Base-by-base conservation (phyloP, 139 green algal genomes). In the Chlamydomonas asymmetrica region DNA sequence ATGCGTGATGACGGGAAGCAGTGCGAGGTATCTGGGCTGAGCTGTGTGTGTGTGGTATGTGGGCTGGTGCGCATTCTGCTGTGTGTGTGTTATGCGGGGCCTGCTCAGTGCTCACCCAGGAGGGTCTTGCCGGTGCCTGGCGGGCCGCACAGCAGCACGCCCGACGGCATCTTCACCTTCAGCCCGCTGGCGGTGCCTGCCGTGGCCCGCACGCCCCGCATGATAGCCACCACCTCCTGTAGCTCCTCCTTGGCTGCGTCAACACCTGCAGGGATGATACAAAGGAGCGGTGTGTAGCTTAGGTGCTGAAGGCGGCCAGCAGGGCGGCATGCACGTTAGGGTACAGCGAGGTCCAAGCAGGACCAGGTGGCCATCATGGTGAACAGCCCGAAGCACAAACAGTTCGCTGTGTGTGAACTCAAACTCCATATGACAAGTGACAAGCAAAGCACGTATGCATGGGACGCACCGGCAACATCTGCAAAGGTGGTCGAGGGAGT, bases 191-290 rank as follows among this genome's bases (percentile, higher is more conserved):
- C 20, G 45, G 18, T 16, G 45, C 45, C 13, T 52, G 45, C 45
- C 13, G 45, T 16, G 13, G 13, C 13, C 45, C 18, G 45, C 45
- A 52, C 45, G 45, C 45, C 45, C 45, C 45, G 45, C 86, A 83
- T 13, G 56, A 76, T 10, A 83, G 85, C 73, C 87, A 45, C 75
- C 34, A 90, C 84, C 83, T 93, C 89, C 39, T 82, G 63, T 54
- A 98, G 87, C 87, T 98, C 93, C 73, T 84, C 76, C 78, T 97
- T 97, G 40, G 94, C 95, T 0, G 77, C 80, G 60, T 96, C 91
- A 65, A 98, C 91, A 10, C 94, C 94, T n/a, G n/a, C n/a, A n/a
- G n/a, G n/a, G 39, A 92, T 91, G 29, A 87, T 80, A 35, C 41
- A 49, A 39, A 5, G 22, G 39, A 5, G 48, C 16, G 48, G 16